phyloP scores from a whole-genome alignment of 2,329 filamentous ascomycete species.

The Neodidymelliopsis sp. region DNA sequence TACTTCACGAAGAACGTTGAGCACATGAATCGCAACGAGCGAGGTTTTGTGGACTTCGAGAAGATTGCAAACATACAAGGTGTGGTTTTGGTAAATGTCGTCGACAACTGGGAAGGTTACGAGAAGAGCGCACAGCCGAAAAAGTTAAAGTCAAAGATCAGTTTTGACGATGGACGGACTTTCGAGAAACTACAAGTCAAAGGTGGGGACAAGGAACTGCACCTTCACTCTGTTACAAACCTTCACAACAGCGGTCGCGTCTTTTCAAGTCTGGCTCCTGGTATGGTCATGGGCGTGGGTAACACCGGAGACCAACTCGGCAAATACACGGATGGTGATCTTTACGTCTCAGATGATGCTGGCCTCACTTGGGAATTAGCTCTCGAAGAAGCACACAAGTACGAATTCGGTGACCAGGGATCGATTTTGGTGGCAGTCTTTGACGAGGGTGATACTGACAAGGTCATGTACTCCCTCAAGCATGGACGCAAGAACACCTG shows the following conservation, averaged over 20 bases:
- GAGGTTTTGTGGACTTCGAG: conserved; percentile 90
- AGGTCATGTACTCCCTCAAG: conserved; percentile 82
- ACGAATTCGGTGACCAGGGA: conserved; percentile 94
- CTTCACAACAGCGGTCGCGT: conserved; percentile 82
- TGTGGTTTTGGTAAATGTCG: conserved; percentile 86
- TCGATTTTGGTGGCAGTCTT: conserved; percentile 84
- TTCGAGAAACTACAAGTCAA: conserved; percentile 77
- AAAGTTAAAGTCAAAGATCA: conserved; percentile 81
- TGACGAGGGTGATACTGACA: conserved; percentile 68
- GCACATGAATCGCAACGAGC: conserved; percentile 83
- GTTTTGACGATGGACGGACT: conserved; percentile 91
- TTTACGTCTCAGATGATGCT: conserved; percentile 91
- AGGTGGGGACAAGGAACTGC: conserved; percentile 71
- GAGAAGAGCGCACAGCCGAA: conserved; percentile 63
- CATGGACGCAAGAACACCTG: conserved; percentile 79
- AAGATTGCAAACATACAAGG: conserved; percentile 92
- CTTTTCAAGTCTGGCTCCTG: conserved; percentile 92
- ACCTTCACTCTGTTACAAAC: conserved; percentile 92
- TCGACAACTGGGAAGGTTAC: conserved; percentile 84
- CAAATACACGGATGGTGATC: conserved; percentile 74
- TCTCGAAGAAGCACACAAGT: conserved; percentile 85
- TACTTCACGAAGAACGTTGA: conserved; percentile 93
- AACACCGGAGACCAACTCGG: conserved; percentile 82
- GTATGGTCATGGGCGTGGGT: conserved; percentile 91
- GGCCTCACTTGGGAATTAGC: conserved; percentile 82